These are phyloP conservation scores for Cadophora sp. DNA, from an alignment of 2,329 filamentous ascomycete genomes.

Conservation along the genomic window DNA sequence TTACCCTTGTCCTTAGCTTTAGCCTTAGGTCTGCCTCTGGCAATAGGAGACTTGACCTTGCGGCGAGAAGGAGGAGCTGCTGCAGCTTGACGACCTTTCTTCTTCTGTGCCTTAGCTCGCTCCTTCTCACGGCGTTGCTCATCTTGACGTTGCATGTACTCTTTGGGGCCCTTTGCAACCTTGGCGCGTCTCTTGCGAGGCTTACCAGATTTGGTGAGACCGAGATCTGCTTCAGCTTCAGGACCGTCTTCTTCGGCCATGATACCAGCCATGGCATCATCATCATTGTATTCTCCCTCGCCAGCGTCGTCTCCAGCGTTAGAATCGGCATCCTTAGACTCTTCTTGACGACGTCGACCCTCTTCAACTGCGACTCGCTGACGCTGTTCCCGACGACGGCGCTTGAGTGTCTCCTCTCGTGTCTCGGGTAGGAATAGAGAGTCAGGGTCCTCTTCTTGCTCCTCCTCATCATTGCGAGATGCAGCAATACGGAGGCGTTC, in stretches of 20 bases:
- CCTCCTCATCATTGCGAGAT: neutral
- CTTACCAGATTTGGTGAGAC: constrained; percentile 29
- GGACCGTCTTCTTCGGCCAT: constrained; percentile 25
- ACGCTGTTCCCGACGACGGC: neutral
- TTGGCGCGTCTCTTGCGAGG: constrained; percentile 33
- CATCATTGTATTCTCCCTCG: constrained; percentile 8
- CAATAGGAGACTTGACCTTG: neutral
- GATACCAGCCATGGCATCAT: constrained; percentile 18
- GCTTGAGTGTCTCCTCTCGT: neutral
- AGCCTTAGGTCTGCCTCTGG: constrained; percentile 12
- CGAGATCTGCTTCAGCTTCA: constrained; percentile 10
- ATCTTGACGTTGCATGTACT: constrained; percentile 23
- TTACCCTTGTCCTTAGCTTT: constrained; percentile 29
- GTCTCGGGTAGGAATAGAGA: constrained; percentile 32
- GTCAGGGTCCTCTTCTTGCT: constrained; percentile 19
- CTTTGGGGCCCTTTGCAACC: constrained; percentile 32
- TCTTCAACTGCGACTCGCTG: neutral
- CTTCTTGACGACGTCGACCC: neutral
- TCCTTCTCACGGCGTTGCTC: constrained; percentile 32
- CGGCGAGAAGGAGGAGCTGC: neutral
- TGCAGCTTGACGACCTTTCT: constrained; percentile 22
- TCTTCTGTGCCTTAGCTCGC: constrained; percentile 31
- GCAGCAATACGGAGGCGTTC: constrained; percentile 12
- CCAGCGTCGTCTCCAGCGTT: neutral
- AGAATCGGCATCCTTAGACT: constrained; percentile 10